phyloP scores from a whole-genome alignment of 1,284 basidiomycete species.

The Laetiporus sulphureus region DNA sequence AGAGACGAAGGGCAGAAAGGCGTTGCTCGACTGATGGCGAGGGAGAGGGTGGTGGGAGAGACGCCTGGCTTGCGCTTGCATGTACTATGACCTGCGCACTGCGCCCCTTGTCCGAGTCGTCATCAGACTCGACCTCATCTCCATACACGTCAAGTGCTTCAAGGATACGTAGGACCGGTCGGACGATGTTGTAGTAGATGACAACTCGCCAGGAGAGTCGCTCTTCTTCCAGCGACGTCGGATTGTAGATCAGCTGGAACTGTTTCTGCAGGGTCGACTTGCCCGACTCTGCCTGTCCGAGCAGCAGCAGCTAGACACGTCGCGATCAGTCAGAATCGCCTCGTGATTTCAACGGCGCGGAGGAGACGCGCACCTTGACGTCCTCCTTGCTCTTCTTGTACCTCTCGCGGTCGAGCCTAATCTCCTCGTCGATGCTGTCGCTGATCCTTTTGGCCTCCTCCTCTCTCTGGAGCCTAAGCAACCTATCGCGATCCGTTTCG shows the following conservation, averaged over 20 bases:
- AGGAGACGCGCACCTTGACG: slow-evolving; percentile 50
- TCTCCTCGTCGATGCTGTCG: slow-evolving; percentile 74
- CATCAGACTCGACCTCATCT: slow-evolving; percentile 46
- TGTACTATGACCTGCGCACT: neutral
- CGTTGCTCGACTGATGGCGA: slow-evolving; percentile 29
- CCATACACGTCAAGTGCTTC: slow-evolving; percentile 62
- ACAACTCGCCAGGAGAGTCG: slow-evolving; percentile 78
- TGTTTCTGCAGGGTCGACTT: slow-evolving; percentile 81
- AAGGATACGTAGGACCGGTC: slow-evolving; percentile 70
- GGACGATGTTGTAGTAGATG: slow-evolving; percentile 76
- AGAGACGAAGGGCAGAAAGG: slow-evolving; percentile 44
- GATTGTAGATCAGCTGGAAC: slow-evolving; percentile 81
- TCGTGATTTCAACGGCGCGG: neutral
- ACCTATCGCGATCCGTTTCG: slow-evolving; percentile 62
- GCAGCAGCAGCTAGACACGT: slow-evolving; percentile 52
- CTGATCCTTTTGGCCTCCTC: slow-evolving; percentile 68
- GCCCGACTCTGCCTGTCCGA: slow-evolving; percentile 79
- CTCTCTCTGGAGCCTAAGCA: slow-evolving; percentile 52
- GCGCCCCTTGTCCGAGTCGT: slow-evolving; percentile 1
- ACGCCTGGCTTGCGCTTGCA: neutral
- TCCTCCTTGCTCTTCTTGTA: slow-evolving; percentile 60
- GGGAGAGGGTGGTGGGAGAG: slow-evolving; percentile 17
- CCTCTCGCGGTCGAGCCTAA: slow-evolving; percentile 59
- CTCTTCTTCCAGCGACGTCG: slow-evolving; percentile 67
- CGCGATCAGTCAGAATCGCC: too few species aligned